Conservation (phyloP, 345 rosid genomes). For the Atalantia buxifolia region DNA sequence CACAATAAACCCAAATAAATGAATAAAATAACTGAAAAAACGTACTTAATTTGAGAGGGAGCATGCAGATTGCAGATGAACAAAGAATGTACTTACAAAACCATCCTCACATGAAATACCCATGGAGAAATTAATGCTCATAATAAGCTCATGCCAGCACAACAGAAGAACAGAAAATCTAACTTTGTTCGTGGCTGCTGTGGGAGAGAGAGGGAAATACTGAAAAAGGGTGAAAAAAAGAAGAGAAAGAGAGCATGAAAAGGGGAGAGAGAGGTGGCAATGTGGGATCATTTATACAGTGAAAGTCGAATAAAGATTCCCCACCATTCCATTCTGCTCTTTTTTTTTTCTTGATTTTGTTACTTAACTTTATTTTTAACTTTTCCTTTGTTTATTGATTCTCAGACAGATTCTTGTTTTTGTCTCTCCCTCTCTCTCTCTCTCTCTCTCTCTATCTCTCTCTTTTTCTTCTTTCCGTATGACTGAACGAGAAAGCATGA, state of each 20-base stretch:
- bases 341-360: slow-evolving; percentile 14
- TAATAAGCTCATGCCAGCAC: slow-evolving; percentile 16
- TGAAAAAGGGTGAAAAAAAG: slow-evolving; percentile 10
- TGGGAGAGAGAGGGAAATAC: slow-evolving; percentile 3
- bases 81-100: slow-evolving; percentile 24
- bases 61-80: neutral
- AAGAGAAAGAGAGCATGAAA: slow-evolving; percentile 33
- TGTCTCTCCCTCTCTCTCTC: slow-evolving; percentile 2
- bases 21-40: neutral
- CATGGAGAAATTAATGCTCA: slow-evolving; percentile 24
- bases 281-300: slow-evolving; percentile 41
- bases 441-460: neutral
- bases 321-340: neutral
- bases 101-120: slow-evolving; percentile 36
- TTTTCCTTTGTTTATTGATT: slow-evolving; percentile 21
- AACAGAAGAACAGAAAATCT: slow-evolving; percentile 27
- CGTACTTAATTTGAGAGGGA: neutral
- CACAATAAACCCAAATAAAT: neutral
- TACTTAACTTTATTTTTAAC: neutral
- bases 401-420: neutral
- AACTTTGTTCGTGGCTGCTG: slow-evolving; percentile 12
- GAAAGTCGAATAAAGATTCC: slow-evolving; percentile 37
- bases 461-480: neutral
- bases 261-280: slow-evolving; percentile 25
- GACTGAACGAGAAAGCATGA: neutral